phyloP scores from a whole-genome alignment of 176 grass and related monocot genomes.

The Luzula sylvatica region DNA sequence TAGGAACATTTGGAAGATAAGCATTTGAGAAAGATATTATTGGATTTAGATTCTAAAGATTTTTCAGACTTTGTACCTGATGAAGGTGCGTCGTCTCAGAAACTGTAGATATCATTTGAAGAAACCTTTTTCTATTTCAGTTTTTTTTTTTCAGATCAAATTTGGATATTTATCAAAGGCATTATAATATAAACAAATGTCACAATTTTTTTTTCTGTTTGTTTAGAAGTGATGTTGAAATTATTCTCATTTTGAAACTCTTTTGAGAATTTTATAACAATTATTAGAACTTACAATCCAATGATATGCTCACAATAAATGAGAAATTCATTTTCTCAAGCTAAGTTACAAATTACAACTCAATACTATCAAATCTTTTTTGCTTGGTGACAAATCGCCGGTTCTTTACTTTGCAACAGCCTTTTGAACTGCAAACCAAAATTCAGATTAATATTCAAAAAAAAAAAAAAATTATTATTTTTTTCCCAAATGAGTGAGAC shows the following conservation, averaged over 20 bases:
- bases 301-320: too few species aligned
- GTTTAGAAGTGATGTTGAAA: too few species aligned
- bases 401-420: conserved; percentile 52
- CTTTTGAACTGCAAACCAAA: conserved; percentile 54
- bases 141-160: neutral
- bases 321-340: conserved; percentile 23
- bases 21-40: conserved; percentile 54
- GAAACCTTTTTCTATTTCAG: neutral
- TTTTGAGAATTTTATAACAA: too few species aligned
- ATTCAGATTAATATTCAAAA: neutral
- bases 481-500: neutral
- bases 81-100: conserved; percentile 13
- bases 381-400: conserved; percentile 31
- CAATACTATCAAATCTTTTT: conserved; percentile 39
- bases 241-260: too few species aligned
- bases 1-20: conserved; percentile 85
- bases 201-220: too few species aligned
- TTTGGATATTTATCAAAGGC: too few species aligned
- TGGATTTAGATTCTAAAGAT: conserved; percentile 51
- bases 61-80: conserved; percentile 14
- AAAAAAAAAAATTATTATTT: neutral
- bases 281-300: too few species aligned
- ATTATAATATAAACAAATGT: too few species aligned
- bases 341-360: neutral
- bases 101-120: neutral